These are phyloP conservation scores for Cystofilobasidium macerans DNA, from an alignment of 768 basidiomycete species.

Conservation along the genomic window DNA sequence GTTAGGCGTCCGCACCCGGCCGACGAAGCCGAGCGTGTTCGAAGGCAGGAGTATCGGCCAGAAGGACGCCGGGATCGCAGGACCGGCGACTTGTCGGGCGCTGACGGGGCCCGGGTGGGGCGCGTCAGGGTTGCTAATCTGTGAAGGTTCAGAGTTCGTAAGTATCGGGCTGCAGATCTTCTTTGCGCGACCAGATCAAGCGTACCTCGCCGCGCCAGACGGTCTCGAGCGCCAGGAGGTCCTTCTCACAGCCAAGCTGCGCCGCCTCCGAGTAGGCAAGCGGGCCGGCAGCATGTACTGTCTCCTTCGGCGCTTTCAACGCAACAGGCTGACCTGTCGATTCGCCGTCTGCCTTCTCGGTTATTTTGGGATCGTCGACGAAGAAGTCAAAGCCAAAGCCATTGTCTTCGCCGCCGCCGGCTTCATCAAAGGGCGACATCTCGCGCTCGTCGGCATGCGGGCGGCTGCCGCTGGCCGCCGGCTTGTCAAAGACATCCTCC, in stretches of 20 bases:
- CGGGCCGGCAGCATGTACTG: not conserved
- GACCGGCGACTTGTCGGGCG: conserved; percentile 20
- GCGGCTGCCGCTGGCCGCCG: not conserved
- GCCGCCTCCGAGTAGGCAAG: not conserved
- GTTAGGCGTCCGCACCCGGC: conserved; percentile 4
- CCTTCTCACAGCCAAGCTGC: not conserved
- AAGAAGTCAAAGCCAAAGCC: conserved; percentile 14
- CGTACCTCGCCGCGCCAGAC: conserved; percentile 20
- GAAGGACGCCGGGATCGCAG: not conserved
- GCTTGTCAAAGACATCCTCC: conserved; percentile 8
- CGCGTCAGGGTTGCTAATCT: conserved; percentile 23
- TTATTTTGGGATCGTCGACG: conserved; percentile 4
- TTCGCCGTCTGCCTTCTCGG: not conserved
- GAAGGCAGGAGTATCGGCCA: conserved; percentile 6
- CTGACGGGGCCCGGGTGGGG: not conserved
- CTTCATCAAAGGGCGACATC: not conserved
- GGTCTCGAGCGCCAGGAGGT: not conserved
- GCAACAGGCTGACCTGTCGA: not conserved
- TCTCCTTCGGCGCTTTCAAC: not conserved
- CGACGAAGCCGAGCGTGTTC: conserved; percentile 4
- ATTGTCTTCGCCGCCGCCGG: not conserved
- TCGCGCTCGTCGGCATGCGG: not conserved
- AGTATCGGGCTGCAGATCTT: not conserved
- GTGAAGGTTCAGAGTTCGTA: not conserved
- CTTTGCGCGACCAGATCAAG: not conserved